These are phyloP conservation scores for Volutella citrinella DNA, from an alignment of 2,329 filamentous ascomycete genomes.

Conservation along the genomic window DNA sequence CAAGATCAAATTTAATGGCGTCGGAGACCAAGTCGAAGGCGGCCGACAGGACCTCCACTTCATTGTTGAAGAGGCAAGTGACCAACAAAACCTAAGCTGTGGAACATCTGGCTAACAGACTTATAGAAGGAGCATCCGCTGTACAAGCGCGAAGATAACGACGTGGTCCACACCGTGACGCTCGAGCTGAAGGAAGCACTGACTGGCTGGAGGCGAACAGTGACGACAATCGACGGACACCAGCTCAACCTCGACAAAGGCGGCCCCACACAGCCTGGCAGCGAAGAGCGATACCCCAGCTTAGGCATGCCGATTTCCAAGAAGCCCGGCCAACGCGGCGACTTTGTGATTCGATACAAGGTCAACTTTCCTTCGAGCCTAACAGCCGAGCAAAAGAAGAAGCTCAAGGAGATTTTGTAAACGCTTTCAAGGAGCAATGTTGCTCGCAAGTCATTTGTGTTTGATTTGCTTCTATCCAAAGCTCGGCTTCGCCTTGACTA, in stretches of 20 bases:
- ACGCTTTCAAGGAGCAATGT: not conserved
- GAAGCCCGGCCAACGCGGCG: constrained; percentile 78
- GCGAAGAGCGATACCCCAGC: constrained; percentile 75
- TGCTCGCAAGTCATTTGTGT: no score
- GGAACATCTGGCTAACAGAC: constrained; percentile 28
- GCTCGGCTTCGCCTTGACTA: no score
- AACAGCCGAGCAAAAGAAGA: constrained; percentile 73
- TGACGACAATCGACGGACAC: constrained; percentile 89
- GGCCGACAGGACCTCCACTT: constrained; percentile 95
- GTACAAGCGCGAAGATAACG: constrained; percentile 84
- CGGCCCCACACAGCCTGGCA: constrained; percentile 83
- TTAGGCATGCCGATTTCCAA: constrained; percentile 96
- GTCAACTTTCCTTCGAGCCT: constrained; percentile 86
- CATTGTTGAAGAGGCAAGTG: constrained; percentile 83
- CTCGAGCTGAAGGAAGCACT: constrained; percentile 90
- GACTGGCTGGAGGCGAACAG: constrained; percentile 89
- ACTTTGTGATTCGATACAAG: constrained; percentile 86
- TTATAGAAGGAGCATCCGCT: constrained; percentile 78
- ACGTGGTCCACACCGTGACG: constrained; percentile 75
- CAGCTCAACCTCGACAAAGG: constrained; percentile 75
- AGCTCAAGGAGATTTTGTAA: constrained; percentile 75
- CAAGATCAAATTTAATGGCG: constrained; percentile 96
- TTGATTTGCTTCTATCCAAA: no score
- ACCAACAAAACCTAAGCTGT: not conserved
- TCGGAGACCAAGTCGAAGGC: constrained; percentile 97